Evolutionary conservation across 306 rosid species (phyloP), one percentile per base, ranked within the genome.

Genomic region (Vachellia collinsii): DNA sequence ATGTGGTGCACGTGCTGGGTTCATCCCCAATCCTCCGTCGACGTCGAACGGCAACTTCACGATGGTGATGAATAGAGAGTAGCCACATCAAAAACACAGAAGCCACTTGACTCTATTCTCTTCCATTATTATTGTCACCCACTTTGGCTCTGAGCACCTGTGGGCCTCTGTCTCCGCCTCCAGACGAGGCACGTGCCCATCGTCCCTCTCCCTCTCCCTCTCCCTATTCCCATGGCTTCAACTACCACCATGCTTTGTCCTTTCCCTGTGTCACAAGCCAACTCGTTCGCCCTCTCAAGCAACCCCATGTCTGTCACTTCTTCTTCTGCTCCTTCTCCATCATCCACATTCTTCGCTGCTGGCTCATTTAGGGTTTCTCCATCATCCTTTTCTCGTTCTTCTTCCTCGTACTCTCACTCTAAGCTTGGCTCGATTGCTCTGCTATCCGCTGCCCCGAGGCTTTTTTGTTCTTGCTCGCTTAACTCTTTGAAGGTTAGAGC

Each of bases 281-380:
- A 7, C 43, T 11, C 23, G 19, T 34, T 46, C 51, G 25, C 23
- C 37, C 74, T 41, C 77, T 44, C 43, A 61, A 80, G 19, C 0
- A 73, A 73, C 7, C 77, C 81, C 68, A 83, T 83, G 89, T 59
- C 54, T 63, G 44, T 72, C 72, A 67, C 75, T n/a, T 70, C 85
- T 2, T 78, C 87, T 1, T 70, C 86, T 1, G 64, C 75, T 67
- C 75, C 64, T 43, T 79, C 83, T 74, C 50, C 72, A 16, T 47
- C 81, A 3, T 46, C 84, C 79, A 74, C 90, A 79, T 84, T 87
- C 85, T 66, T 75, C 78, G 6, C 89, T 0, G 4, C 74, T 4
- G n/a, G 12, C 36, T 9, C 36, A 19, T 44, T 66, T 82, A 87
- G 84, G 86, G 84, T 82, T 85, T 34, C 69, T 10, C 66, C 53